Conservation (phyloP, 2,329 filamentous ascomycete species). For the Microdochium trichocladiopsis region DNA sequence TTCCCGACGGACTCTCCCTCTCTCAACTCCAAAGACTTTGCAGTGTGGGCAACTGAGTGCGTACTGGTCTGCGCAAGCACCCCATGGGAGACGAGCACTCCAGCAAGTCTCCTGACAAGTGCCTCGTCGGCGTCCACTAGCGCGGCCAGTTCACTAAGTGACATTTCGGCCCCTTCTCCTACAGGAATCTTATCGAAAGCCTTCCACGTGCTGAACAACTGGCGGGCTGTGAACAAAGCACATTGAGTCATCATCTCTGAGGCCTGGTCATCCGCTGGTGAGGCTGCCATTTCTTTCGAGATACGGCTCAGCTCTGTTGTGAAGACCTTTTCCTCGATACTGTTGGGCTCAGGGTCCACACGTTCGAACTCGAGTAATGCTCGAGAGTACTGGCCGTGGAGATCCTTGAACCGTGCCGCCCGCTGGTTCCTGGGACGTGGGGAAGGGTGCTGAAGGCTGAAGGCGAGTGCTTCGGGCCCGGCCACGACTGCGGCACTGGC, state of each 20-base stretch:
- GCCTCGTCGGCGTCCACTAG: constrained; percentile 15
- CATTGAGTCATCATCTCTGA: neutral
- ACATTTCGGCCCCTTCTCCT: constrained; percentile 11
- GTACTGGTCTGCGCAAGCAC: neutral
- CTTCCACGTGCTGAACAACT: constrained; percentile 22
- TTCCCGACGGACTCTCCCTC: constrained; percentile 5
- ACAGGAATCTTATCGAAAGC: constrained; percentile 22
- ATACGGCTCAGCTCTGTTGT: neutral
- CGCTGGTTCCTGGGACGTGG: neutral
- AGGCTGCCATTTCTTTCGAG: neutral
- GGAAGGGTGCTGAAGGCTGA: neutral
- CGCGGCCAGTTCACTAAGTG: constrained; percentile 17
- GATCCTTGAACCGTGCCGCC: neutral
- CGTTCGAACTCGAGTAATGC: neutral
- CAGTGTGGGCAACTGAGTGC: neutral
- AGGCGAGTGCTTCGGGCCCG: neutral
- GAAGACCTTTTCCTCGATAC: neutral
- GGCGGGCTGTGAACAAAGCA: neutral
- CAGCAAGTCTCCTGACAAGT: constrained; percentile 13
- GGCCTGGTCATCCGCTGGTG: neutral
- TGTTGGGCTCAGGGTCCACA: neutral
- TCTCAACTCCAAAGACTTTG: constrained; percentile 8
- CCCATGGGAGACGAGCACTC: neutral
- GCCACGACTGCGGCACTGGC: neutral
- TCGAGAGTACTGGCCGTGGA: neutral